Evolutionary conservation across 768 basidiomycete genomes (phyloP), one percentile per base, ranked within the genome.

Genomic region (Neoboletus magnificus): DNA sequence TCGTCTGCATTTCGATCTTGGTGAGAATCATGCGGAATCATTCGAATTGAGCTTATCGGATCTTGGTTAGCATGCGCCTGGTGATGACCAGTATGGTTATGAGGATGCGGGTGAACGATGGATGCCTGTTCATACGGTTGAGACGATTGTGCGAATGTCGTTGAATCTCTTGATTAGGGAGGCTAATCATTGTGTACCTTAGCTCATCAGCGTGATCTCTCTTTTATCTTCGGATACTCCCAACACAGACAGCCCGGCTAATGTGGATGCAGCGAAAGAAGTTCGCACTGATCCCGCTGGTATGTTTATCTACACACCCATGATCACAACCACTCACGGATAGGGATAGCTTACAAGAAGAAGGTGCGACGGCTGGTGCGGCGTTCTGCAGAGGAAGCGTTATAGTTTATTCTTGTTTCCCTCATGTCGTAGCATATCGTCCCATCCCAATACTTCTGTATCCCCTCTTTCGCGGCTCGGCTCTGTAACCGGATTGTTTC

Each of bases 141-240:
- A 98, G 76, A 93, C 93, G 6, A 98, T 99, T 60, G 96, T 98
- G 62, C 69, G 80, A 71, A 20, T 9, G 16, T 29, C 36, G 2
- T 35, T 29, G 22, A 30, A 56, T 45, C 18, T 16, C 4, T n/a
- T 11, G 8, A 23, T 23, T 2, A 30, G 20, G 10, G 15, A 16
- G 4, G 29, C 53, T 59, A 36, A 66, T 23, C 25, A 13, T 35
- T 27, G 7, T 50, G 41, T n/a, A 12, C 48, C 47, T 16, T 63
- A 99, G 96, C 87, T 98, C 58, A 73, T 99, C 66, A 95, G 92
- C 65, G 96, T 98, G 60, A 98, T 98, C 62, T 98, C 95, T 15
- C 82, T 99, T 8, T 76, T 99, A 40, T 97, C 94, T 16, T 91
- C 92, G 52, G 91, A 98, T 66, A 84, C 79, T 36, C 95, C 95